Conservation (phyloP, 2,329 filamentous ascomycete species). For the Ascocoryne sarcoides region DNA sequence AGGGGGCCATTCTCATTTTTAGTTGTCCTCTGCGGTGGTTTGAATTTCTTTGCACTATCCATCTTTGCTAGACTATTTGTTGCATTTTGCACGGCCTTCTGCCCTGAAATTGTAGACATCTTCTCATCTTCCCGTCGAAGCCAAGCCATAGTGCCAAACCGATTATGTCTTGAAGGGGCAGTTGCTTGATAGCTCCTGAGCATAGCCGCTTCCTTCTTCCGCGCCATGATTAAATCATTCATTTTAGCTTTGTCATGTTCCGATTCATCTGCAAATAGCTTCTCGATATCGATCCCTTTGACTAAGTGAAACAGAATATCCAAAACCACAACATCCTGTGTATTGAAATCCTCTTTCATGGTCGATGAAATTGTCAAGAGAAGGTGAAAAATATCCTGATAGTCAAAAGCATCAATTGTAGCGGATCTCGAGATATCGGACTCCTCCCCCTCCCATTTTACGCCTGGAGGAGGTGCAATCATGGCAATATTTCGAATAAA, state of each 20-base stretch:
- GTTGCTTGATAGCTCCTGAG: constrained; percentile 66
- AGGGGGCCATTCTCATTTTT: constrained; percentile 56
- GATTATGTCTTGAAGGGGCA: constrained; percentile 79
- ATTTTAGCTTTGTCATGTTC: constrained; percentile 61
- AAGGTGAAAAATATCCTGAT: constrained; percentile 82
- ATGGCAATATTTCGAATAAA: constrained; percentile 83
- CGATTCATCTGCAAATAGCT: constrained; percentile 75
- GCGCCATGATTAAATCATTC: constrained; percentile 63
- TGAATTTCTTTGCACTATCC: constrained; percentile 84
- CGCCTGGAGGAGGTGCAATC: constrained; percentile 65
- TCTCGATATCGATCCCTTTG: constrained; percentile 77
- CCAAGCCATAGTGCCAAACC: constrained; percentile 97
- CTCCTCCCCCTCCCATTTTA: constrained; percentile 79
- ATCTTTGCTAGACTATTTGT: constrained; percentile 74
- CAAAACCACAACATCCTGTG: constrained; percentile 80
- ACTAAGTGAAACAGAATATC: constrained; percentile 89
- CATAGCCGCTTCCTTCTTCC: constrained; percentile 80
- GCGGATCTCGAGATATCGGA: constrained; percentile 80
- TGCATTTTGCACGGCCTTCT: constrained; percentile 69
- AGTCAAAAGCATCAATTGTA: constrained; percentile 80
- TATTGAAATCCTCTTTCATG: constrained; percentile 86
- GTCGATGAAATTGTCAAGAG: constrained; percentile 83
- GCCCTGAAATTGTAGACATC: constrained; percentile 78
- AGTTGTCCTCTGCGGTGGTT: constrained; percentile 59
- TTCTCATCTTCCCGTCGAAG: constrained; percentile 80